Conservation (phyloP, 1,139 yeast genomes). For the Magnusiomyces ingens region DNA sequence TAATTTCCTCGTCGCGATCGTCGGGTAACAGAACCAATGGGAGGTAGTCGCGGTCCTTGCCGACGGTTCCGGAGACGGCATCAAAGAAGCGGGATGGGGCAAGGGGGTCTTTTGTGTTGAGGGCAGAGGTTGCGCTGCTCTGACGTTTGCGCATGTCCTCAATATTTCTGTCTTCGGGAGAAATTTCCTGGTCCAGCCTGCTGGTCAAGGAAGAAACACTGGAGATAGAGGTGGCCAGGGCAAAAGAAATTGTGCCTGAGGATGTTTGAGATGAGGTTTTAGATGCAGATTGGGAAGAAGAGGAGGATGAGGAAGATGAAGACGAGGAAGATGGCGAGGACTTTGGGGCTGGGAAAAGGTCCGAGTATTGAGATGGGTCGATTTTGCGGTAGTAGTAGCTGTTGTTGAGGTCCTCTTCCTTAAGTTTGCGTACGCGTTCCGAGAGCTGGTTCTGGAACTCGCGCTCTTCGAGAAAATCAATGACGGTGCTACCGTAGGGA, state of each 20-base stretch:
- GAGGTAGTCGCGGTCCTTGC: constrained; percentile 24
- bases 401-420: constrained; percentile 13
- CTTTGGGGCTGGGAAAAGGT: not conserved
- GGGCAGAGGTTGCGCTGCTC: constrained; percentile 9
- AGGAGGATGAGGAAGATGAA: not conserved
- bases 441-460: constrained; percentile 19
- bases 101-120: constrained; percentile 24
- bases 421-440: constrained; percentile 16
- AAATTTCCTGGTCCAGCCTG: constrained; percentile 2
- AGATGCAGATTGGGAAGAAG: not conserved
- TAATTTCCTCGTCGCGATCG: constrained; percentile 22
- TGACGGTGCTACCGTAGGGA: constrained; percentile 22
- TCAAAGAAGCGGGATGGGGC: constrained; percentile 26
- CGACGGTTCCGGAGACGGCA: constrained; percentile 27
- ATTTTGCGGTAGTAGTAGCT: constrained; percentile 10
- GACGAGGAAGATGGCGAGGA: not conserved
- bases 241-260: constrained; percentile 5
- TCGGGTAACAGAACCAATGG: constrained; percentile 29
- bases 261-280: not conserved
- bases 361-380: constrained; percentile 4
- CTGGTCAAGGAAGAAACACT: constrained; percentile 8
- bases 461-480: constrained; percentile 27
- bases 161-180: constrained; percentile 8
- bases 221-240: not conserved
- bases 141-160: too few species aligned